These are phyloP conservation scores for Alternaria dauci DNA, from an alignment of 2,329 filamentous ascomycete genomes.

Conservation along the genomic window DNA sequence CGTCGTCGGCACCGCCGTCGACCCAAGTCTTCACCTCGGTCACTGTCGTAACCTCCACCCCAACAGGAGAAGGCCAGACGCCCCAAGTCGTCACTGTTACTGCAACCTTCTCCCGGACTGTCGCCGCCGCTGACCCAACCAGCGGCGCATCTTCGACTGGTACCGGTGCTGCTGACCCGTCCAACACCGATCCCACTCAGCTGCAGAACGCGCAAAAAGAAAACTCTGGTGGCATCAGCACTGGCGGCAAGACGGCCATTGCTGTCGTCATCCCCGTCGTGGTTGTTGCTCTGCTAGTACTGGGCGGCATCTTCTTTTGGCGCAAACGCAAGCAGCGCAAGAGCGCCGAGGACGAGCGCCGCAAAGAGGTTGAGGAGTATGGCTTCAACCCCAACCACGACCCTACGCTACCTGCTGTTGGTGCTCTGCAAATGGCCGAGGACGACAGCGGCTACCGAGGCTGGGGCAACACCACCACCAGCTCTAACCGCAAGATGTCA, in stretches of 20 bases:
- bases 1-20: slow-evolving; percentile 32
- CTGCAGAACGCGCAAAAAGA: slow-evolving; percentile 23
- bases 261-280: slow-evolving; percentile 94
- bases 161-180: slow-evolving; percentile 13
- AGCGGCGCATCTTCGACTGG: slow-evolving; percentile 8
- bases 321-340: slow-evolving; percentile 86
- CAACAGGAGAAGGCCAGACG: slow-evolving; percentile 29
- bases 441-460: slow-evolving; percentile 84
- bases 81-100: slow-evolving; percentile 30
- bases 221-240: slow-evolving; percentile 58
- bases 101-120: slow-evolving; percentile 21
- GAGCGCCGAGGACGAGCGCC: slow-evolving; percentile 83
- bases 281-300: slow-evolving; percentile 80
- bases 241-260: slow-evolving; percentile 81
- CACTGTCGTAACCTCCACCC: slow-evolving; percentile 33
- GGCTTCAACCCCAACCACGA: slow-evolving; percentile 98
- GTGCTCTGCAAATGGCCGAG: slow-evolving; percentile 72
- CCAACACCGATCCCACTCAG: slow-evolving; percentile 21
- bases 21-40: slow-evolving; percentile 31
- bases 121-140: slow-evolving; percentile 13
- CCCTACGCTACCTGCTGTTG: slow-evolving; percentile 73
- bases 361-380: slow-evolving; percentile 97
- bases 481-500: slow-evolving; percentile 77
- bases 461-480: slow-evolving; percentile 85
- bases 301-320: slow-evolving; percentile 84